Percentiles rank a stretch among this genome's conserved stretches.
Evolutionary conservation across 345 rosid species (phyloP).

Genomic region (Alliaria petiolata): DNA sequence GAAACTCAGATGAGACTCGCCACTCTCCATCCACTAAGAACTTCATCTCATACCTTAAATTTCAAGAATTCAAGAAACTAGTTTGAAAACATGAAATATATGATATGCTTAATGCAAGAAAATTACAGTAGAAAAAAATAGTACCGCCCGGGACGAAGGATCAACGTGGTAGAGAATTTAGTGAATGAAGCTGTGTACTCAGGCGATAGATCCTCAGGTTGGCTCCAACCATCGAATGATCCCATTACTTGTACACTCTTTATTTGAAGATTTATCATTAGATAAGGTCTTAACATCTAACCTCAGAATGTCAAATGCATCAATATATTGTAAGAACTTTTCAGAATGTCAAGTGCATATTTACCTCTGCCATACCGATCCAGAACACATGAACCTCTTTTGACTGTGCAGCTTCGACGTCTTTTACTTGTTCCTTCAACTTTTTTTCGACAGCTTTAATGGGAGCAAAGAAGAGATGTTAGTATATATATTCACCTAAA

Average conservation of each 20-base stretch:
- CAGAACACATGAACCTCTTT: conserved; percentile 72
- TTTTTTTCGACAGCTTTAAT: conserved; percentile 53
- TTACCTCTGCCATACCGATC: conserved; percentile 93
- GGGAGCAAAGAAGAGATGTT: not conserved
- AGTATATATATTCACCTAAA: too few relatives aligned
- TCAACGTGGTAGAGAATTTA: conserved; percentile 56
- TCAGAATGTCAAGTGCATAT: not conserved
- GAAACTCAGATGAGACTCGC: conserved; percentile 72
- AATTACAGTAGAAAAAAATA: not conserved
- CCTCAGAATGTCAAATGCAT: not conserved
- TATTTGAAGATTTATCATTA: not conserved
- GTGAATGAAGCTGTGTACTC: conserved; percentile 72
- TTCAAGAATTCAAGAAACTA: not conserved
- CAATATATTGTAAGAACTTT: not conserved
- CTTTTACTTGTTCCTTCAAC: conserved; percentile 67
- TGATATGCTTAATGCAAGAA: not conserved
- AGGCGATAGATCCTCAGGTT: conserved; percentile 73
- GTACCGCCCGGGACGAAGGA: conserved; percentile 90
- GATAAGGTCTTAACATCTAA: not conserved
- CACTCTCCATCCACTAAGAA: conserved; percentile 93
- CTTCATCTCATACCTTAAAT: conserved; percentile 83
- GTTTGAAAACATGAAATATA: not conserved
- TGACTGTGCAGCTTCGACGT: conserved; percentile 57
- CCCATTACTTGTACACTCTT: conserved; percentile 98
- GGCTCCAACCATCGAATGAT: conserved; percentile 87